Conservation (phyloP, 371 early-diverging fungal genomes). For the Thermomucor indicae-seudaticae region DNA sequence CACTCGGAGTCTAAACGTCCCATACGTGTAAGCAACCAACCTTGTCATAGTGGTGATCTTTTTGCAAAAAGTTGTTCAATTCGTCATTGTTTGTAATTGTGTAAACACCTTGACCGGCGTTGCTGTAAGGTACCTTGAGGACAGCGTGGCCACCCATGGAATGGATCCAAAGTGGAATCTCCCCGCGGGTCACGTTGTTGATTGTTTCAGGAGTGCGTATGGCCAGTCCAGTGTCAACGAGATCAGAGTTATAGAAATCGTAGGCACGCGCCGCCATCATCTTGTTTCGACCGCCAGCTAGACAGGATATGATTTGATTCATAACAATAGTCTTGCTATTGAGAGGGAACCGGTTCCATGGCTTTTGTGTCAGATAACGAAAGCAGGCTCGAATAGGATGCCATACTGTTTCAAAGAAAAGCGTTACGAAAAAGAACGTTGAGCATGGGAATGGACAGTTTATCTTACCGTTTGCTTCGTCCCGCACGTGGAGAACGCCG, state of each 20-base stretch:
- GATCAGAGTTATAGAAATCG: slow-evolving; percentile 86
- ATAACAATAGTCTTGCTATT: slow-evolving; percentile 81
- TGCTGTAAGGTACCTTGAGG: slow-evolving; percentile 90
- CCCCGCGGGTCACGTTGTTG: slow-evolving; percentile 80
- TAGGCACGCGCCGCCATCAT: slow-evolving; percentile 95
- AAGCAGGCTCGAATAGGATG: slow-evolving; percentile 90
- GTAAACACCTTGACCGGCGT: slow-evolving; percentile 94
- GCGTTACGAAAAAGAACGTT: slow-evolving; percentile 3
- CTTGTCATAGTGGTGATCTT: slow-evolving; percentile 88
- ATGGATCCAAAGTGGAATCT: slow-evolving; percentile 84
- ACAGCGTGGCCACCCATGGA: slow-evolving; percentile 92
- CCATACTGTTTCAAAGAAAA: slow-evolving; percentile 51
- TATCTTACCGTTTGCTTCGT: slow-evolving; percentile 54
- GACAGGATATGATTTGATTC: slow-evolving; percentile 85
- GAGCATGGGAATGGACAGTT: not conserved
- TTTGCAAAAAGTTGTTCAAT: slow-evolving; percentile 71
- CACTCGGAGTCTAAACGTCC: no score
- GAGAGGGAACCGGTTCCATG: slow-evolving; percentile 89
- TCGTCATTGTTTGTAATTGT: slow-evolving; percentile 84
- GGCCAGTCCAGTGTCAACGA: slow-evolving; percentile 62
- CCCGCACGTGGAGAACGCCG: slow-evolving; percentile 73
- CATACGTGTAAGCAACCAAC: slow-evolving; percentile 9
- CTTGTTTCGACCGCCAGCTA: slow-evolving; percentile 94
- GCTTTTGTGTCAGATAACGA: slow-evolving; percentile 90
- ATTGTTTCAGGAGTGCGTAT: slow-evolving; percentile 92